Evolutionary conservation across 495 filamentous ascomycete species (phyloP).

Genomic region (Opeltia flavorubescens): DNA sequence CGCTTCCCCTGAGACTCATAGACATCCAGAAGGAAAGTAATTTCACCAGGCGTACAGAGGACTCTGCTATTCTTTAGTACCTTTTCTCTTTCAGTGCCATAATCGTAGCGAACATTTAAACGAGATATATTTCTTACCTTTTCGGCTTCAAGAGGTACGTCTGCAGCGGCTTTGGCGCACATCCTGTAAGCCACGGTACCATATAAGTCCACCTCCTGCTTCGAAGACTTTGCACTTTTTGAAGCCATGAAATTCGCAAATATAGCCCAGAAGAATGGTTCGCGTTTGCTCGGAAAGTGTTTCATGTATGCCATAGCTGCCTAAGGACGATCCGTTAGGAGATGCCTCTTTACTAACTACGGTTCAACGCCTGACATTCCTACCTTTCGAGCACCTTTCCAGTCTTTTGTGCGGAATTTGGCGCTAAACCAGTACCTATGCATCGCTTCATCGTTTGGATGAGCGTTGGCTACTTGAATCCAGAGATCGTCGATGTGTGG

Average conservation of each 20-base stretch:
- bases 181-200: slow-evolving; percentile 45
- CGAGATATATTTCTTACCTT: neutral
- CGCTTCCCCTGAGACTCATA: slow-evolving; percentile 31
- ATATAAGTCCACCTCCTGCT: slow-evolving; percentile 39
- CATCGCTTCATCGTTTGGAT: slow-evolving; percentile 35
- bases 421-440: slow-evolving; percentile 39
- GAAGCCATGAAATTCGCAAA: slow-evolving; percentile 33
- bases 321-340: slow-evolving; percentile 14
- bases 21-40: slow-evolving; percentile 39
- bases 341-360: neutral
- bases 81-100: slow-evolving; percentile 19
- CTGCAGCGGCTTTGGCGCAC: slow-evolving; percentile 40
- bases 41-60: slow-evolving; percentile 40
- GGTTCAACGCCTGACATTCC: slow-evolving; percentile 1
- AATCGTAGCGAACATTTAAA: neutral
- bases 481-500: slow-evolving; percentile 27
- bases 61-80: slow-evolving; percentile 32
- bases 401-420: slow-evolving; percentile 33
- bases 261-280: slow-evolving; percentile 47
- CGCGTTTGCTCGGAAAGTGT: slow-evolving; percentile 39
- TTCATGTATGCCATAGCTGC: slow-evolving; percentile 46
- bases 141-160: slow-evolving; percentile 23
- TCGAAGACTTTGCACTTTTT: slow-evolving; percentile 23
- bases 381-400: slow-evolving; percentile 46
- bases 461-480: slow-evolving; percentile 40